Conservation (phyloP, 805 yeast species). For the Cyberlindnera meyerae region DNA sequence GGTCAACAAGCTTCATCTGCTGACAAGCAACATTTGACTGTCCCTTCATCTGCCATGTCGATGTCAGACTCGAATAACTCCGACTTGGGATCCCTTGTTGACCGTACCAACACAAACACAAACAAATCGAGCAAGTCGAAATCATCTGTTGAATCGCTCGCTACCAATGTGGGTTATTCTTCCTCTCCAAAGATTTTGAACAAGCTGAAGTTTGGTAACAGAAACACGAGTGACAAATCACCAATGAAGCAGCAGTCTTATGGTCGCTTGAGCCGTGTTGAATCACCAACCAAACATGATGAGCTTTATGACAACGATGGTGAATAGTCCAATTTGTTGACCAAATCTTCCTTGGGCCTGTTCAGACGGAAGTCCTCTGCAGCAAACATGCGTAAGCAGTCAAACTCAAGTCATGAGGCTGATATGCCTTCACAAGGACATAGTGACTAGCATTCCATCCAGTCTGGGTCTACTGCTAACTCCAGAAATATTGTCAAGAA, state of each 20-base stretch:
- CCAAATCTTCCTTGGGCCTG: slow-evolving; percentile 18
- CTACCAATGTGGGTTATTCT: slow-evolving; percentile 10
- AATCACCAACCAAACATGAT: slow-evolving; percentile 15
- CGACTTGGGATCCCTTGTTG: slow-evolving; percentile 14
- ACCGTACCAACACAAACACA: slow-evolving; percentile 18
- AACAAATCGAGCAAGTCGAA: slow-evolving; percentile 16
- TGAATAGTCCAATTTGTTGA: slow-evolving; percentile 18
- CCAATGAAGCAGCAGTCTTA: slow-evolving; percentile 14
- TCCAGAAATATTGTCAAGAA: slow-evolving; percentile 21
- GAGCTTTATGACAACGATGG: slow-evolving; percentile 13
- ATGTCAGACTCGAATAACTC: slow-evolving; percentile 6
- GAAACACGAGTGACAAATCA: slow-evolving; percentile 12
- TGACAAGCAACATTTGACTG: no score
- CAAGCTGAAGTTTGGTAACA: slow-evolving; percentile 33
- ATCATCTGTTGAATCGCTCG: slow-evolving; percentile 14
- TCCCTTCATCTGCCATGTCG: slow-evolving; percentile 1
- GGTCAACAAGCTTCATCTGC: neutral
- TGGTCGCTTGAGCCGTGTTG: slow-evolving; percentile 3
- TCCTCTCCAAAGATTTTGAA: slow-evolving; percentile 34
- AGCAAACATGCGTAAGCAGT: slow-evolving; percentile 18
- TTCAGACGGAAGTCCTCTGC: slow-evolving; percentile 19
- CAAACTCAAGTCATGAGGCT: slow-evolving; percentile 15
- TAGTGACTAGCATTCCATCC: slow-evolving; percentile 11
- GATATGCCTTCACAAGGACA: neutral
- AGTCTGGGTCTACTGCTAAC: slow-evolving; percentile 14